A percentile compares a stretch with the other conserved stretches of the same genome.
Evolutionary conservation across 768 basidiomycete species (phyloP).

Genomic region (Phaeolepiota aurea): DNA sequence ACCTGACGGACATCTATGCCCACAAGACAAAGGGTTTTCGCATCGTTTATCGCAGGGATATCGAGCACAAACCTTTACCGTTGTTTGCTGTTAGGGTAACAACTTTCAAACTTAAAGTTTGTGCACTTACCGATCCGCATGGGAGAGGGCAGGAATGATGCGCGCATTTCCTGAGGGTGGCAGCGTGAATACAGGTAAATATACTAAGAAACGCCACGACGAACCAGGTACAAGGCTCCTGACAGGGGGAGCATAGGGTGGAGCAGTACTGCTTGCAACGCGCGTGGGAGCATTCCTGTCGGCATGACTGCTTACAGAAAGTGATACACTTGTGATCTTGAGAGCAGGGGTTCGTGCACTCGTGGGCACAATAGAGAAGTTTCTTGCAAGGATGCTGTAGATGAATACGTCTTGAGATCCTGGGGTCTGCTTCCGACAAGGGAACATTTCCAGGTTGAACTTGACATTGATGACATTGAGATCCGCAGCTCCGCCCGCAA

Average conservation of each 20-base stretch:
- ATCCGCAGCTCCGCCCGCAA: slow-evolving; percentile 42
- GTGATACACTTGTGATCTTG: slow-evolving; percentile 38
- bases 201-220: neutral
- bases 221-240: slow-evolving; percentile 51
- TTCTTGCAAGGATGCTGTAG: slow-evolving; percentile 40
- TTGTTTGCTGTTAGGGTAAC: neutral
- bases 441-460: slow-evolving; percentile 6
- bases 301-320: slow-evolving; percentile 36
- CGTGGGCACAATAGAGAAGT: slow-evolving; percentile 46
- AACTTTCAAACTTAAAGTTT: neutral
- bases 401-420: slow-evolving; percentile 26
- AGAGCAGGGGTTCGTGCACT: slow-evolving; percentile 42
- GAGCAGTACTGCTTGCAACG: slow-evolving; percentile 41
- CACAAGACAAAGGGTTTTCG: slow-evolving; percentile 38
- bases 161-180: slow-evolving; percentile 34
- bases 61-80: slow-evolving; percentile 54
- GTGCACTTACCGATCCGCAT: slow-evolving; percentile 54
- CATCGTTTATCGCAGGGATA: slow-evolving; percentile 58
- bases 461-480: slow-evolving; percentile 44
- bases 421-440: neutral
- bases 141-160: slow-evolving; percentile 52
- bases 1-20: slow-evolving; percentile 66
- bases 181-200: neutral
- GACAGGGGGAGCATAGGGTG: slow-evolving; percentile 51
- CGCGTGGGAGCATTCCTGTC: slow-evolving; percentile 48